Evolutionary conservation across 352 stramenopile genomes (phyloP).

Genomic region (Phytophthora citricola): DNA sequence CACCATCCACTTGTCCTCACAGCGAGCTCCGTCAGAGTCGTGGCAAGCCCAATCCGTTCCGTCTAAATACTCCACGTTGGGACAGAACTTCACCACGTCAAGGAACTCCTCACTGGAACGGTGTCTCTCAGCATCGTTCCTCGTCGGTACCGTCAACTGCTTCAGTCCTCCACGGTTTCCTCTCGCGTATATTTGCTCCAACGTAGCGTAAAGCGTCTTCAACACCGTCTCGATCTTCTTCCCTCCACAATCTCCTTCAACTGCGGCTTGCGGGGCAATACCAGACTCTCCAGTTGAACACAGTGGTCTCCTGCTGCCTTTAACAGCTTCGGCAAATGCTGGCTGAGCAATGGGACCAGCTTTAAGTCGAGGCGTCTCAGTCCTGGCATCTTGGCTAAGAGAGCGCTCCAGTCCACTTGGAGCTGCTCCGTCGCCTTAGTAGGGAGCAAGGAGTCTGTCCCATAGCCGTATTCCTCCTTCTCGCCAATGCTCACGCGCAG

Average conservation of each 20-base stretch:
- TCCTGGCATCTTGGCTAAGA: constrained; percentile 12
- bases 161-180: constrained; percentile 13
- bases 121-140: constrained; percentile 7
- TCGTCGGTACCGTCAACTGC: constrained; percentile 32
- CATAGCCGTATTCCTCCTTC: background rate
- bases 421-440: background rate
- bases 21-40: constrained; percentile 10
- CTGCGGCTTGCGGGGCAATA: constrained; percentile 5
- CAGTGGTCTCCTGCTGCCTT: constrained; percentile 21
- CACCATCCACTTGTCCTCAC: constrained; percentile 26
- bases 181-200: constrained; percentile 24
- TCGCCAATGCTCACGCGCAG: background rate
- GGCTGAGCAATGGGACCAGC: constrained; percentile 19
- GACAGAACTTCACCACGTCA: constrained; percentile 30
- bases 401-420: constrained; percentile 14
- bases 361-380: constrained; percentile 25
- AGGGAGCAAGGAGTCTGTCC: background rate
- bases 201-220: constrained; percentile 10
- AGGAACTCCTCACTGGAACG: constrained; percentile 21
- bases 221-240: constrained; percentile 16
- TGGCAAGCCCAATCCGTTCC: constrained; percentile 11
- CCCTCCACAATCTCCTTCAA: background rate
- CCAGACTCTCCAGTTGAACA: constrained; percentile 21
- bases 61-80: constrained; percentile 32
- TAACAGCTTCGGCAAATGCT: constrained; percentile 18